Evolutionary conservation across 2,329 filamentous ascomycete genomes (phyloP).

Genomic region (Bipolaris bicolor): DNA sequence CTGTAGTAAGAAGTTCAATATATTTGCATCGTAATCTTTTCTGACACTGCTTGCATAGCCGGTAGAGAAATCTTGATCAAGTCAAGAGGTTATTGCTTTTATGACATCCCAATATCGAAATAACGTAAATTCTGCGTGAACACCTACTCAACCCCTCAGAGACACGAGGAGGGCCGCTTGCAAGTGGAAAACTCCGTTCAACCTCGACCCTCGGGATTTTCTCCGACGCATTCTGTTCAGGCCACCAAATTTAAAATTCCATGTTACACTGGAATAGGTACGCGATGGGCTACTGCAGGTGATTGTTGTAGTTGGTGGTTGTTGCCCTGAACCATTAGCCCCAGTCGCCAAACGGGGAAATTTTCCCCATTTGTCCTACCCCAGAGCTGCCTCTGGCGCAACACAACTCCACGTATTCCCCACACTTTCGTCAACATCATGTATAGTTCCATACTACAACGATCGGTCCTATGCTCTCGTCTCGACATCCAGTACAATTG

Average conservation of each 20-base stretch:
- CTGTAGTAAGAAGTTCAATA: background rate
- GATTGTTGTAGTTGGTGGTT: background rate
- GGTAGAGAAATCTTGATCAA: background rate
- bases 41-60: background rate
- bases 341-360: conserved; percentile 21
- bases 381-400: conserved; percentile 1
- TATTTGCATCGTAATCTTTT: background rate
- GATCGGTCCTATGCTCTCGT: conserved; percentile 1
- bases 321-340: conserved; percentile 7
- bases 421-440: conserved; percentile 22
- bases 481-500: background rate
- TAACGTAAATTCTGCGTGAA: no score
- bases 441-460: conserved; percentile 21
- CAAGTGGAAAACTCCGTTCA: background rate
- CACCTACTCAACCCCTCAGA: background rate
- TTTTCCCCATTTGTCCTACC: conserved; percentile 27
- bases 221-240: background rate
- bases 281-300: background rate
- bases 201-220: background rate
- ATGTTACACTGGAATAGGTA: background rate
- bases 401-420: conserved; percentile 19
- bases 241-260: background rate
- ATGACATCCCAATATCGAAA: no score
- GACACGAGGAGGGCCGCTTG: background rate
- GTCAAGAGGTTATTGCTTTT: no score